Percentiles rank a stretch among this genome's conserved stretches.
These are phyloP conservation scores for Candida maesae DNA, from an alignment of 805 yeast species.

Conservation along the genomic window DNA sequence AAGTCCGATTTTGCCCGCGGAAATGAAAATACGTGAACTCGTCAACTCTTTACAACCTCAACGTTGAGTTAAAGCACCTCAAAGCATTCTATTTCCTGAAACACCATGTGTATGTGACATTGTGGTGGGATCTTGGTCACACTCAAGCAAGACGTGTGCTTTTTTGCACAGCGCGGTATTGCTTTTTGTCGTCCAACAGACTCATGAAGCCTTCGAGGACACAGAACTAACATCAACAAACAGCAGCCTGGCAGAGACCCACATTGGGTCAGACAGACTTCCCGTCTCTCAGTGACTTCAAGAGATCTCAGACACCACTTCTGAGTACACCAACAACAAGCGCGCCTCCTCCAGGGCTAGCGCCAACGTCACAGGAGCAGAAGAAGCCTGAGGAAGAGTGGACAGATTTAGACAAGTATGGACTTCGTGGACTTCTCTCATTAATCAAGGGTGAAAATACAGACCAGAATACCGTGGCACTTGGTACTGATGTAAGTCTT, in stretches of 20 bases:
- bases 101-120: not conserved
- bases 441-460: conserved; percentile 58
- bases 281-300: not conserved
- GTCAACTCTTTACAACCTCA: too few species aligned
- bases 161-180: too few species aligned
- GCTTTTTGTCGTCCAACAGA: not conserved
- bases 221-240: not conserved
- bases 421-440: conserved; percentile 59
- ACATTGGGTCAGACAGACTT: not conserved
- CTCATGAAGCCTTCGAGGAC: not conserved
- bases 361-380: not conserved
- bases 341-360: not conserved
- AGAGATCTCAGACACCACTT: not conserved
- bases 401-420: conserved; percentile 57
- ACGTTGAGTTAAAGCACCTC: too few species aligned
- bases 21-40: too few species aligned
- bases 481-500: conserved; percentile 70
- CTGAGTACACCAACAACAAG: conserved; percentile 1
- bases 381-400: conserved; percentile 11
- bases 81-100: too few species aligned
- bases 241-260: conserved; percentile 1
- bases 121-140: too few species aligned
- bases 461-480: conserved; percentile 62
- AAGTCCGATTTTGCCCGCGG: too few species aligned
- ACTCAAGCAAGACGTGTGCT: too few species aligned